These are phyloP conservation scores for Adansonia madagascariensis DNA, from an alignment of 441 rosid genomes.

Conservation along the genomic window DNA sequence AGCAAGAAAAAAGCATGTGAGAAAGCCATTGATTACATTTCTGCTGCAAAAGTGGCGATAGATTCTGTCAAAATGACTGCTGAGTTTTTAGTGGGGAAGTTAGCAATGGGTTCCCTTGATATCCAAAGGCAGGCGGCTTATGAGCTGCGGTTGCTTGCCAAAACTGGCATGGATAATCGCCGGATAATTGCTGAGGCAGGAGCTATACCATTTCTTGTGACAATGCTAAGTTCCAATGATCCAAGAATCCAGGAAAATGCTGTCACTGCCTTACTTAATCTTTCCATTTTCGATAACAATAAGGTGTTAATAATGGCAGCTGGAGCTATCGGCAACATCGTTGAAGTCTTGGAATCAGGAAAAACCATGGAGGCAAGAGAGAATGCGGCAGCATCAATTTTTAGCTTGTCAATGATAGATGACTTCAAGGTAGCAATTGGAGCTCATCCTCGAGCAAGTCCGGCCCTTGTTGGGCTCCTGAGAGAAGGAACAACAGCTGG, in stretches of 20 bases:
- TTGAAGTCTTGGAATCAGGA: conserved; percentile 58
- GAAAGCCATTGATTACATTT: conserved; percentile 51
- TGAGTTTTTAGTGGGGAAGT: conserved; percentile 72
- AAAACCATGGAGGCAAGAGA: conserved; percentile 73
- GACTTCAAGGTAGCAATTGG: conserved; percentile 59
- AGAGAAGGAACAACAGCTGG: conserved; percentile 63
- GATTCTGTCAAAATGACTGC: conserved; percentile 73
- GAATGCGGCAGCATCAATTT: conserved; percentile 76
- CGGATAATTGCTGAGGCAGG: conserved; percentile 69
- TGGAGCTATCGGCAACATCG: conserved; percentile 61
- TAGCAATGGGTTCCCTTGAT: conserved; percentile 65
- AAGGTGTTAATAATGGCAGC: conserved; percentile 69
- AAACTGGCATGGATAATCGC: conserved; percentile 70
- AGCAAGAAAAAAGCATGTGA: conserved; percentile 37
- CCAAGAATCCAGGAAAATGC: conserved; percentile 70
- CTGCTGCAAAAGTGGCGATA: conserved; percentile 50
- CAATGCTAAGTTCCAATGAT: conserved; percentile 50
- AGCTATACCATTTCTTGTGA: conserved; percentile 70
- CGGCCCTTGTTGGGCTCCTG: conserved; percentile 53
- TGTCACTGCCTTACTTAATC: conserved; percentile 68
- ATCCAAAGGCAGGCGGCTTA: conserved; percentile 73
- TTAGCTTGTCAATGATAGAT: conserved; percentile 62
- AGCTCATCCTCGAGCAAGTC: conserved; percentile 48
- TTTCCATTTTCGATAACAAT: conserved; percentile 68
- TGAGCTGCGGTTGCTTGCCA: conserved; percentile 64